A percentile compares a stretch with the other conserved stretches of the same genome.
Conservation (phyloP, 768 basidiomycete genomes). For the Panellus pusillus region DNA sequence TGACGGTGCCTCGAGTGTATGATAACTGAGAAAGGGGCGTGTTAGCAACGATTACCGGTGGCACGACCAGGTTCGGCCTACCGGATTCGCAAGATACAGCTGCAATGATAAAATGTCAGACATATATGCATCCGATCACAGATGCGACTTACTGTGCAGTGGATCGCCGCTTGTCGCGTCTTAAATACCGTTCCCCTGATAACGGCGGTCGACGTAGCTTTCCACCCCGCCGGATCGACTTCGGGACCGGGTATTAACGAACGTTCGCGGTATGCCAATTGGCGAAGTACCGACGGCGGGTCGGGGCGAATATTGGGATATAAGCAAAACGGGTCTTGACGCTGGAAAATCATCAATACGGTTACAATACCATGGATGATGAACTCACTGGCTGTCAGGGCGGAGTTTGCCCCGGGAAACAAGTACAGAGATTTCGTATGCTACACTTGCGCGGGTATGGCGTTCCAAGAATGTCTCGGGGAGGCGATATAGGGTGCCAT, state of each 20-base stretch:
- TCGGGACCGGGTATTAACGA: conserved; percentile 16
- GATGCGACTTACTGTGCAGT: conserved; percentile 38
- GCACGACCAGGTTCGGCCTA: conserved; percentile 25
- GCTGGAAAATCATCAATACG: conserved; percentile 18
- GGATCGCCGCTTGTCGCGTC: conserved; percentile 38
- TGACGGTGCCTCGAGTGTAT: conserved; percentile 49
- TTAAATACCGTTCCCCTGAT: conserved; percentile 43
- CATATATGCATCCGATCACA: background rate
- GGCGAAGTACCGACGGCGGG: conserved; percentile 17
- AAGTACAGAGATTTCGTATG: conserved; percentile 49
- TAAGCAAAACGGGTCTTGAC: conserved; percentile 56
- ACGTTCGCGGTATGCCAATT: conserved; percentile 20
- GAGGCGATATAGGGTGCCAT: conserved; percentile 39
- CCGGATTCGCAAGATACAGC: conserved; percentile 50
- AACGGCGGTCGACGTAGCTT: conserved; percentile 39
- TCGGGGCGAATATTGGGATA: conserved; percentile 20
- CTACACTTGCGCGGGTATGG: conserved; percentile 46
- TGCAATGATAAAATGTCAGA: conserved; percentile 16
- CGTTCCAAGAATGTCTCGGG: conserved; percentile 58
- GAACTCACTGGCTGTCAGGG: conserved; percentile 44
- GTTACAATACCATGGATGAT: background rate
- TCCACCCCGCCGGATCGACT: conserved; percentile 51
- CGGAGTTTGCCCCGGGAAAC: conserved; percentile 51
- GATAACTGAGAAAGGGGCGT: conserved; percentile 32
- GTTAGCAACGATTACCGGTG: background rate